Evolutionary conservation across 169 alveolate species (phyloP), one percentile per base, ranked within the genome.

Genomic region (Plasmodium gonderi): DNA sequence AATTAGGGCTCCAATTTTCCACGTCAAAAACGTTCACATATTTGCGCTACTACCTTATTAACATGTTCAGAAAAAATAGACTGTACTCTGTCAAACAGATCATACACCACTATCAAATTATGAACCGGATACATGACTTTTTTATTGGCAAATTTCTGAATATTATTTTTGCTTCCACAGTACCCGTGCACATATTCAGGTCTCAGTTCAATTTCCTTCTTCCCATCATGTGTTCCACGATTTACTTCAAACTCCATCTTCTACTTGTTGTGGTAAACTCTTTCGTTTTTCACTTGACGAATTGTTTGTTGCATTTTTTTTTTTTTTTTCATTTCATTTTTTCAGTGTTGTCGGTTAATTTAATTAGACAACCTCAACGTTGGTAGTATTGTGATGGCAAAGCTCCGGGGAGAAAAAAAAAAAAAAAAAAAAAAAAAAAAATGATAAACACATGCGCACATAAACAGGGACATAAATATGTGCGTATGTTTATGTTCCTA

Each of bases 101-200:
- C 92, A 38, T 82, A 82, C 77, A 82, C 77, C 33, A 82, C 51
- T 51, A 82, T 75, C 76, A 82, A 82, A 45, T 82, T 82, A 14
- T 82, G 60, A 42, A 68, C 51, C 2, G 92, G 72, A 31, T 82
- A 82, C 0, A 82, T 72, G 42, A 82, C 60, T 38, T 82, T 82
- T 17, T 75, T 82, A 33, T 14, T 11, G 20, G 82, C 33, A 75
- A 82, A 82, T 54, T 82, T 82, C 40, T 60, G 76, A 11, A 82
- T 68, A 60, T 82, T 82, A 68, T 82, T 82, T 82, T 75, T 72
- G 49, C 51, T 26, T 29, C 67, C 75, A 82, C 42, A 49, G 49
- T 82, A 82, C 20, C 92, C 92, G 29, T 82, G 83, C 20, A 82
- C 65, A 54, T 82, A 68, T 49, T 69, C 64, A 17, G 80, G 92